phyloP scores from a whole-genome alignment of 768 basidiomycete genomes.

The Naganishia antarctica region DNA sequence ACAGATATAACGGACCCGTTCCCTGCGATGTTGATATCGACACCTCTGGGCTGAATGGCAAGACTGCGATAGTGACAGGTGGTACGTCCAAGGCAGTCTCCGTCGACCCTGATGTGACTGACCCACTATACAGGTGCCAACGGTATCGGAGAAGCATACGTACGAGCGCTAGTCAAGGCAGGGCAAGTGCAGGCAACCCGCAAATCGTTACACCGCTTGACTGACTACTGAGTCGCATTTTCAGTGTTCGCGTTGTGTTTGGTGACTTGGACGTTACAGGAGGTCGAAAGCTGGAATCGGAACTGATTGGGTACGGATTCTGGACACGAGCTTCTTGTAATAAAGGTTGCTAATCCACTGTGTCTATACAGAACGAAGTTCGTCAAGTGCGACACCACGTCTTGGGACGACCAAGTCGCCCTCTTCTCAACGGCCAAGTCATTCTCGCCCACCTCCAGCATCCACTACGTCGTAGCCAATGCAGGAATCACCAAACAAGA shows the following conservation, averaged over 20 bases:
- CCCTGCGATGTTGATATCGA: conserved; percentile 40
- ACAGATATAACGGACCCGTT: background rate
- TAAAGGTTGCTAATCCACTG: background rate
- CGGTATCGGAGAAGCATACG: conserved; percentile 40
- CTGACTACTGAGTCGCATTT: background rate
- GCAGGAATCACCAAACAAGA: conserved; percentile 7
- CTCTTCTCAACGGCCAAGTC: conserved; percentile 3
- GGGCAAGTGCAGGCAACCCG: too few relatives aligned
- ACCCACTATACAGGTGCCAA: conserved; percentile 8
- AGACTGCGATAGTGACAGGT: conserved; percentile 55
- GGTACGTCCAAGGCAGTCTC: conserved; percentile 51
- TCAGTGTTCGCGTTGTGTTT: background rate
- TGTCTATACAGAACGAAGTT: conserved; percentile 3
- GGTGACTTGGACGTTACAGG: background rate
- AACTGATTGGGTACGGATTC: background rate
- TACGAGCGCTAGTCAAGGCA: conserved; percentile 32
- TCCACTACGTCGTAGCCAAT: conserved; percentile 16
- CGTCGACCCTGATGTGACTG: background rate
- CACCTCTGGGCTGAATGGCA: conserved; percentile 53
- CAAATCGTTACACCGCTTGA: too few relatives aligned
- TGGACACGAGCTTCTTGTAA: background rate
- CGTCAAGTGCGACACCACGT: conserved; percentile 18
- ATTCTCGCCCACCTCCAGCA: background rate
- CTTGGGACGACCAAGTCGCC: conserved; percentile 2
- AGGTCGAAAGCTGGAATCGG: background rate